Evolutionary conservation across 257 asterid species (phyloP).

Genomic region (Salvia hispanica): DNA sequence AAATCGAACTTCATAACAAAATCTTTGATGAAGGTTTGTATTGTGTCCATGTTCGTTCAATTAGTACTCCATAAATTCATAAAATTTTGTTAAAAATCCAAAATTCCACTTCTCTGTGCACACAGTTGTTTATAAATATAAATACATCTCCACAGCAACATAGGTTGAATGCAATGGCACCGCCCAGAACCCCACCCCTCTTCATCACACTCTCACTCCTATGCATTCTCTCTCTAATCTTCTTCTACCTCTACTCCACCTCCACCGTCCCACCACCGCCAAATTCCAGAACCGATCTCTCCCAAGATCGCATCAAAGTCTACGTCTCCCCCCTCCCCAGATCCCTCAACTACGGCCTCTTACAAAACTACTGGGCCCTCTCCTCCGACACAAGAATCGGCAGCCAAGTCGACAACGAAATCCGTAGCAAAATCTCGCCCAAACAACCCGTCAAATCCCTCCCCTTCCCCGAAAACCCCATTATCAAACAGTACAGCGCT

Average conservation of each 20-base stretch:
- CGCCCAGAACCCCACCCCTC: conserved; percentile 56
- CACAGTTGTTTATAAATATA: no score
- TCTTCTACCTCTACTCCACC: conserved; percentile 41
- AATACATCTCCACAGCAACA: neutral
- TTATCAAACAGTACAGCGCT: conserved; percentile 90
- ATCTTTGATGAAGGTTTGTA: no score
- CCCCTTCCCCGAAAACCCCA: conserved; percentile 82
- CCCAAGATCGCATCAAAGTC: conserved; percentile 56
- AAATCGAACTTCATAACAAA: no score
- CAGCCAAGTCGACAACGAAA: conserved; percentile 78
- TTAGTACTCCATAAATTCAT: no score
- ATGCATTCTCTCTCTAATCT: conserved; percentile 46
- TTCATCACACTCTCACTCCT: conserved; percentile 54
- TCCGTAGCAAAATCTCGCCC: conserved; percentile 51
- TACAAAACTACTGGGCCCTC: conserved; percentile 73
- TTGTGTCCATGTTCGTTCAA: no score
- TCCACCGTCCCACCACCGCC: conserved; percentile 22
- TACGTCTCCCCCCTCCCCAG: conserved; percentile 73
- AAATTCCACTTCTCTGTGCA: no score
- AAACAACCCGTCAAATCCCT: conserved; percentile 38
- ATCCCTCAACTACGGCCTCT: conserved; percentile 86
- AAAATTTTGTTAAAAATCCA: no score
- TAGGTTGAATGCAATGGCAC: conserved; percentile 40
- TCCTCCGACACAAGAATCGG: conserved; percentile 69
- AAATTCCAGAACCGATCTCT: conserved; percentile 35